Percentiles rank a stretch among this genome's conserved stretches.
These are phyloP conservation scores for Epicoccum sorghinum DNA, from an alignment of 2,329 filamentous ascomycete genomes.

Conservation along the genomic window DNA sequence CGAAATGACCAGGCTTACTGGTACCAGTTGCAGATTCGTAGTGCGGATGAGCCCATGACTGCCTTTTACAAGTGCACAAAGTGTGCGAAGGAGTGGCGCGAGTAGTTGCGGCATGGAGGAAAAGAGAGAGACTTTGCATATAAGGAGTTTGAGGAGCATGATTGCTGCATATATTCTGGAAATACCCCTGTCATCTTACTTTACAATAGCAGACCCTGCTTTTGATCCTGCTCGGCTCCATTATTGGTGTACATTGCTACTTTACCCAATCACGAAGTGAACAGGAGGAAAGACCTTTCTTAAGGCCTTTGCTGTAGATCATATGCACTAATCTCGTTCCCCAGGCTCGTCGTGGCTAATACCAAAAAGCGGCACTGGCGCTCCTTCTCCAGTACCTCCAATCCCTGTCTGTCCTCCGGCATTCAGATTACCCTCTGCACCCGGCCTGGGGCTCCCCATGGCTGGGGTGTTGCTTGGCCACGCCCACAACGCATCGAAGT, in stretches of 20 bases:
- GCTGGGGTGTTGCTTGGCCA: slow-evolving; percentile 48
- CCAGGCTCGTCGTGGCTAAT: slow-evolving; percentile 22
- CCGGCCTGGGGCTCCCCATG: slow-evolving; percentile 34
- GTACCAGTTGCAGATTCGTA: slow-evolving; percentile 96
- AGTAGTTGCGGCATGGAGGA: not conserved
- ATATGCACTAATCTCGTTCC: slow-evolving; percentile 1
- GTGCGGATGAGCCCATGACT: slow-evolving; percentile 98
- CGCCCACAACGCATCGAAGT: slow-evolving; percentile 51
- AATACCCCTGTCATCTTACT: slow-evolving; percentile 16
- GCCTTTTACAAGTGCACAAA: slow-evolving; percentile 74
- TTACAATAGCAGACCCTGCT: slow-evolving; percentile 2
- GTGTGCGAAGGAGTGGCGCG: slow-evolving; percentile 21
- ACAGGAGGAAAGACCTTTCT: no score
- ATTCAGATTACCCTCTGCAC: slow-evolving; percentile 12
- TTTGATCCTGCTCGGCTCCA: not conserved
- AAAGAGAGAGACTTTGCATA: not conserved
- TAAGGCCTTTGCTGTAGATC: not conserved
- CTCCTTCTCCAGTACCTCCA: slow-evolving; percentile 10
- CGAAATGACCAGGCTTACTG: slow-evolving; percentile 86
- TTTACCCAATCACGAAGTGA: not conserved
- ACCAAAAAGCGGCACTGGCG: slow-evolving; percentile 45
- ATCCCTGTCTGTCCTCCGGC: slow-evolving; percentile 36
- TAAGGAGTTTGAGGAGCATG: slow-evolving; percentile 11
- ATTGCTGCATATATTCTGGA: slow-evolving; percentile 5
- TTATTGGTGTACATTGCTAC: not conserved